Conservation (phyloP, 257 asterid genomes). For the Datura wrightii region DNA sequence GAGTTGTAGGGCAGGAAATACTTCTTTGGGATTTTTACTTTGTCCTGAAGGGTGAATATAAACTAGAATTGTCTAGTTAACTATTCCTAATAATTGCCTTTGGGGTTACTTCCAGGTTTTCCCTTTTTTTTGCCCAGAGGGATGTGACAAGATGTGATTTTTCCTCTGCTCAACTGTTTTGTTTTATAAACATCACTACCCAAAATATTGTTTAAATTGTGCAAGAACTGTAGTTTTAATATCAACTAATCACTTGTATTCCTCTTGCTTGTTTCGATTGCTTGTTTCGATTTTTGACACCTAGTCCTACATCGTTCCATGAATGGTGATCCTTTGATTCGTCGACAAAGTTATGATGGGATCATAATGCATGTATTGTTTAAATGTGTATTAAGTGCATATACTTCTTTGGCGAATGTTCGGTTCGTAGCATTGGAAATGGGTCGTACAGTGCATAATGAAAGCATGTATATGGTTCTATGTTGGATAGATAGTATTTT, state of each 20-base stretch:
- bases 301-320: not conserved
- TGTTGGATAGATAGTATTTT: too few species aligned
- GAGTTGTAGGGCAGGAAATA: not conserved
- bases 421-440: not conserved
- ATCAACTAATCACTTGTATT: not conserved
- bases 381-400: not conserved
- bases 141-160: not conserved
- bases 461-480: too few species aligned
- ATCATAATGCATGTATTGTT: not conserved
- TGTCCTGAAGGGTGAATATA: not conserved
- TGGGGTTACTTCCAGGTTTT: conserved; percentile 1
- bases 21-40: conserved; percentile 7
- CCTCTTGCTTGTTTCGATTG: not conserved
- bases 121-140: not conserved
- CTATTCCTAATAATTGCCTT: conserved; percentile 24
- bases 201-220: not conserved
- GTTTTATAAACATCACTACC: not conserved
- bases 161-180: not conserved
- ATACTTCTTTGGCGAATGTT: not conserved
- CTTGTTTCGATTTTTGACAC: not conserved
- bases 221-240: not conserved
- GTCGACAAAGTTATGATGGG: not conserved
- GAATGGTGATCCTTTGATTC: not conserved
- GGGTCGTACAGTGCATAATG: not conserved
- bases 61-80: conserved; percentile 19